Conservation (phyloP, 2,329 filamentous ascomycete species). For the Immersiporthe knoxdaviesiana region DNA sequence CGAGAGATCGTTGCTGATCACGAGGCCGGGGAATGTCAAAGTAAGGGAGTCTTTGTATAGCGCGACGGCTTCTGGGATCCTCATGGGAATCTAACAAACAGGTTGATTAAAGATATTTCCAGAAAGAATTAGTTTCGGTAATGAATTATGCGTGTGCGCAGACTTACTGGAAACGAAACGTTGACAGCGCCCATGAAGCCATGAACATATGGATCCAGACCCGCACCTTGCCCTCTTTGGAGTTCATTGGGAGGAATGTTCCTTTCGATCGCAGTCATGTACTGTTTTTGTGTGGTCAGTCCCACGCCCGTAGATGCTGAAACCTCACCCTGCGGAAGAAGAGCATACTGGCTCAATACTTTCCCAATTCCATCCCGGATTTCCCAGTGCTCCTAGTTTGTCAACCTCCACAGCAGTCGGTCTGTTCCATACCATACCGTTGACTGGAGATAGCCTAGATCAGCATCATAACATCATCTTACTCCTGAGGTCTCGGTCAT, state of each 20-base stretch:
- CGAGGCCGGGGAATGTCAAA: conserved; percentile 30
- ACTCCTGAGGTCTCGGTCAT: not conserved
- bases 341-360: conserved; percentile 20
- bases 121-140: not conserved
- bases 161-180: conserved; percentile 33
- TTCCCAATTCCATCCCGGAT: conserved; percentile 29
- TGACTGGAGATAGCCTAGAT: conserved; percentile 27
- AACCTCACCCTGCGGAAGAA: not conserved
- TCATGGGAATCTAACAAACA: conserved; percentile 30
- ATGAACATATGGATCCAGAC: conserved; percentile 21
- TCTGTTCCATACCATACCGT: conserved; percentile 35
- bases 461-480: not conserved
- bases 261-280: conserved; percentile 31
- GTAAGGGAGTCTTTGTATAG: conserved; percentile 33
- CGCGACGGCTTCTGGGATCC: conserved; percentile 32
- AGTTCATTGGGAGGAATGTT: conserved; percentile 31
- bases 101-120: not conserved
- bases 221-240: conserved; percentile 32
- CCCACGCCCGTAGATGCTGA: too few species aligned
- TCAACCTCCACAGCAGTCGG: conserved; percentile 33
- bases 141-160: not conserved
- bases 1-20: conserved; percentile 33
- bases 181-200: conserved; percentile 31
- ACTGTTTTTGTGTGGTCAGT: conserved; percentile 7
- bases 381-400: conserved; percentile 30